A percentile compares a stretch with the other conserved stretches of the same genome.
Evolutionary conservation across 495 filamentous ascomycete species (phyloP).

Genomic region (Terfezia claveryi): DNA sequence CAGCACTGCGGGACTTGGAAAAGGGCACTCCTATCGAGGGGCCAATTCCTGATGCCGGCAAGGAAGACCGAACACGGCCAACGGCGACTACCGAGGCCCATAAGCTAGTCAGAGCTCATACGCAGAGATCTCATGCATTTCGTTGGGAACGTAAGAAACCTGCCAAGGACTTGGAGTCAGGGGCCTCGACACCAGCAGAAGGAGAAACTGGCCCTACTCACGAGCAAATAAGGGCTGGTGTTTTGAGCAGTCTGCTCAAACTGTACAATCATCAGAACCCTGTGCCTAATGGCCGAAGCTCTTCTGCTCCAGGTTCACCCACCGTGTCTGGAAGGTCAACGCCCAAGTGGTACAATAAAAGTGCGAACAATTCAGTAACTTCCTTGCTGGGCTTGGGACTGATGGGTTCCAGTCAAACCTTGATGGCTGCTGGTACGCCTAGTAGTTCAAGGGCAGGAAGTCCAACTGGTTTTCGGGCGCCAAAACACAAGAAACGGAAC

Average conservation of each 20-base stretch:
- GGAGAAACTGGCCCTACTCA: conserved; percentile 49
- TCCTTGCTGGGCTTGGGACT: conserved; percentile 20
- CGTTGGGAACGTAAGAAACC: conserved; percentile 1
- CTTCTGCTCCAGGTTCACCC: conserved; percentile 23
- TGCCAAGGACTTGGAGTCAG: conserved; percentile 27
- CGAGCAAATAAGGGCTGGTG: conserved; percentile 43
- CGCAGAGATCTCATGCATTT: conserved; percentile 14
- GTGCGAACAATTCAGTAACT: conserved; percentile 25
- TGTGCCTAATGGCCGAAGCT: conserved; percentile 7
- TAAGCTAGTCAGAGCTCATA: conserved; percentile 31
- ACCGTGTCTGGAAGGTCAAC: conserved; percentile 32
- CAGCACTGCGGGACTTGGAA: conserved; percentile 21
- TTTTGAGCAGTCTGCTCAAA: conserved; percentile 58
- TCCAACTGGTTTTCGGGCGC: not conserved
- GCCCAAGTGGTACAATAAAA: conserved; percentile 49
- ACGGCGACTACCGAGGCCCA: conserved; percentile 25
- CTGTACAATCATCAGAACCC: conserved; percentile 30
- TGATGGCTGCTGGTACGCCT: not conserved
- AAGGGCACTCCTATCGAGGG: conserved; percentile 7
- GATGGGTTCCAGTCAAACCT: not conserved
- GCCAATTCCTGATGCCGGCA: conserved; percentile 14
- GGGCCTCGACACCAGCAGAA: conserved; percentile 35
- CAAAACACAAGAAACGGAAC: not conserved
- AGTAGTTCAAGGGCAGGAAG: too few species aligned
- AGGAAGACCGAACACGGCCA: conserved; percentile 6